phyloP scores from a whole-genome alignment of 2,329 filamentous ascomycete genomes.

The Juglanconis oblonga region DNA sequence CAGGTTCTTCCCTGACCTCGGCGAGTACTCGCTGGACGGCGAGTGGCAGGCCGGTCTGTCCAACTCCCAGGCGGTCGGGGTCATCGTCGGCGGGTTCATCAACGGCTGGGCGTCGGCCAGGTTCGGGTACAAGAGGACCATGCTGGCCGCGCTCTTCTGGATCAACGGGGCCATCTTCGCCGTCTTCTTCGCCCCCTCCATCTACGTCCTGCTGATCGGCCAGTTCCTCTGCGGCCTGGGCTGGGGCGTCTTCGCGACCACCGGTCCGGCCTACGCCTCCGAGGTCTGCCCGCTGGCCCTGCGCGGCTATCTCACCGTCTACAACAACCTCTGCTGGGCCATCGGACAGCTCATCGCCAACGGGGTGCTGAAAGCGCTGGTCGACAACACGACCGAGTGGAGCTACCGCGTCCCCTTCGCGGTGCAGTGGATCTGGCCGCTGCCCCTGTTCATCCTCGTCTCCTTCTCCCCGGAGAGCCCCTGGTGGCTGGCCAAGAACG shows the following conservation, averaged over 20 bases:
- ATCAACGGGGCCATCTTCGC: slow-evolving; percentile 35
- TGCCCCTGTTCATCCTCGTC: slow-evolving; percentile 34
- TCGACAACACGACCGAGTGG: slow-evolving; percentile 32
- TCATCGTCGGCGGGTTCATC: slow-evolving; percentile 39
- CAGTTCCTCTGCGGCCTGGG: slow-evolving; percentile 34
- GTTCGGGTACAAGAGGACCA: slow-evolving; percentile 31
- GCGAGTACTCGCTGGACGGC: slow-evolving; percentile 30
- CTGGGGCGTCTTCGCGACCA: slow-evolving; percentile 30
- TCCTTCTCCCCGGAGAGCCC: slow-evolving; percentile 41
- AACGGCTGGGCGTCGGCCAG: slow-evolving; percentile 37
- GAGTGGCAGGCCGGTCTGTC: slow-evolving; percentile 37
- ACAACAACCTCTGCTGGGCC: slow-evolving; percentile 11
- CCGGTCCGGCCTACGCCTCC: slow-evolving; percentile 34
- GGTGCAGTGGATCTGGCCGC: slow-evolving; percentile 40
- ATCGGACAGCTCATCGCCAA: slow-evolving; percentile 37
- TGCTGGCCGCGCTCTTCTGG: slow-evolving; percentile 28
- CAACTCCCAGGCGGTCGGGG: slow-evolving; percentile 26
- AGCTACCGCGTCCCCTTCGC: slow-evolving; percentile 36
- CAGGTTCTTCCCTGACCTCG: slow-evolving; percentile 27
- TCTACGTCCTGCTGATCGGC: slow-evolving; percentile 28
- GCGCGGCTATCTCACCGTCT: slow-evolving; percentile 29
- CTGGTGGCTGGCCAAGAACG: slow-evolving; percentile 40
- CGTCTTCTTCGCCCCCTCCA: slow-evolving; percentile 31
- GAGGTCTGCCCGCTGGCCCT: slow-evolving; percentile 30
- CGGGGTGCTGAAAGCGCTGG: slow-evolving; percentile 36